Conservation (phyloP, 2,329 filamentous ascomycete species). For the Dactylonectria macrodidyma region DNA sequence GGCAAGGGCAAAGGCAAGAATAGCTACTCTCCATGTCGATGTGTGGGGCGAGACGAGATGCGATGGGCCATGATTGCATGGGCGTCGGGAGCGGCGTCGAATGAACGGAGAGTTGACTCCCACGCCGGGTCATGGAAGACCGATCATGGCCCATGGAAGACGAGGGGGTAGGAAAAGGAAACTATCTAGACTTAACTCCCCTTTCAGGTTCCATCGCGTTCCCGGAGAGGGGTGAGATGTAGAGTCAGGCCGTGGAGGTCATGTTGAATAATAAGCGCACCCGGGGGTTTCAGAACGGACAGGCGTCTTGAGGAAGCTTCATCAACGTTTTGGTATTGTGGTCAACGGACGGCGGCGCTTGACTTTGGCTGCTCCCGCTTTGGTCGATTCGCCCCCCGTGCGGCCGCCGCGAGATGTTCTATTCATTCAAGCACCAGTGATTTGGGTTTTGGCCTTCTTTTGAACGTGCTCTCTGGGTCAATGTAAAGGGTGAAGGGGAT, state of each 20-base stretch:
- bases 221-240: background rate
- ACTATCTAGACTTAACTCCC: background rate
- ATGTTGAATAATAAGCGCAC: conserved; percentile 14
- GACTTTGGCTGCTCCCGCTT: conserved; percentile 9
- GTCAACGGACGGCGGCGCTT: conserved; percentile 29
- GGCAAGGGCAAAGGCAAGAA: background rate
- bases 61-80: background rate
- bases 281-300: conserved; percentile 12
- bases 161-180: conserved; percentile 10
- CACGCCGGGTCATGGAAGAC: conserved; percentile 19
- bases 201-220: conserved; percentile 1
- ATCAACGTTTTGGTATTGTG: conserved; percentile 4
- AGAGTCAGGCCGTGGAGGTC: conserved; percentile 11
- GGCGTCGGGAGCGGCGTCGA: conserved; percentile 19
- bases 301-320: background rate
- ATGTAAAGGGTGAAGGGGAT: conserved; percentile 34
- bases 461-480: background rate
- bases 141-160: background rate
- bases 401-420: background rate
- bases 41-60: conserved; percentile 14
- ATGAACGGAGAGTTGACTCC: conserved; percentile 19
- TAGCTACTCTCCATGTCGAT: background rate
- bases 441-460: background rate
- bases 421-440: background rate
- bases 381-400: background rate